Conservation (phyloP, 2,329 filamentous ascomycete genomes). For the Beauveria sp. region DNA sequence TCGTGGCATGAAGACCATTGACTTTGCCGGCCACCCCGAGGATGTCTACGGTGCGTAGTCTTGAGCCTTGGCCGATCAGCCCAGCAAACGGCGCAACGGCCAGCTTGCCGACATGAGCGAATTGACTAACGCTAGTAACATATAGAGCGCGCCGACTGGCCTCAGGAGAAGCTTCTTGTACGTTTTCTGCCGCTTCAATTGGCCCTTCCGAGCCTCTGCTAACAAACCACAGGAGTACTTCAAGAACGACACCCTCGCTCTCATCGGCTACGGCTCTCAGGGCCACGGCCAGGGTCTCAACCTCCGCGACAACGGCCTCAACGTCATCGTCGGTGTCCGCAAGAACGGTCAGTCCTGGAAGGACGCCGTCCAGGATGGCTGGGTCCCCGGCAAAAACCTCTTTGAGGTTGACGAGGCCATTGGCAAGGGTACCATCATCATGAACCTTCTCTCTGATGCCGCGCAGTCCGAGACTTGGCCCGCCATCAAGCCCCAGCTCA, state of each 20-base stretch:
- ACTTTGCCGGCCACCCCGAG: constrained; percentile 95
- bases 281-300: constrained; percentile 99
- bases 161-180: constrained; percentile 92
- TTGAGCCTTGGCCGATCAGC: not conserved
- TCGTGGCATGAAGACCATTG: constrained; percentile 95
- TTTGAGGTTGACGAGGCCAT: constrained; percentile 98
- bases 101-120: not conserved
- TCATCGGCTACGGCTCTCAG: constrained; percentile 97
- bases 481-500: constrained; percentile 92
- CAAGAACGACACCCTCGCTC: constrained; percentile 98
- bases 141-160: constrained; percentile 95
- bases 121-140: constrained; percentile 20
- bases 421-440: constrained; percentile 85
- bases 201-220: not conserved
- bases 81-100: not conserved
- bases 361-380: constrained; percentile 93
- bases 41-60: constrained; percentile 71
- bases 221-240: constrained; percentile 72
- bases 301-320: constrained; percentile 98
- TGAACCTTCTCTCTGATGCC: constrained; percentile 98
- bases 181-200: constrained; percentile 4
- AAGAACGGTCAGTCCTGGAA: constrained; percentile 99
- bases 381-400: constrained; percentile 96
- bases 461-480: constrained; percentile 99
- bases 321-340: constrained; percentile 97